Evolutionary conservation across 2,329 filamentous ascomycete species (phyloP).

Genomic region (Aspergillus niger): DNA sequence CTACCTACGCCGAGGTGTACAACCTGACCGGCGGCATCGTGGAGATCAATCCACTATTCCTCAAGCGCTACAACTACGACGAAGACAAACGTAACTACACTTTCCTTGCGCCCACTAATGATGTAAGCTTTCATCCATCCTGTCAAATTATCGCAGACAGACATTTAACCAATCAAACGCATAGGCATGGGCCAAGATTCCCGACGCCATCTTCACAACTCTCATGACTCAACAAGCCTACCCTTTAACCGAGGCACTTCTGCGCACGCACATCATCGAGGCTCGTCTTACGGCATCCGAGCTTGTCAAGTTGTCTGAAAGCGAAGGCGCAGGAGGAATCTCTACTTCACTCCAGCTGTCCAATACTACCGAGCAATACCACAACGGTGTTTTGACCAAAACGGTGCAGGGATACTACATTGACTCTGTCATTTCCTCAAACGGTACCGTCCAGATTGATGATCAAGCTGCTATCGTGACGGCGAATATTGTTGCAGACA

Average conservation of each 20-base stretch:
- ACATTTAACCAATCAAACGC: too few relatives aligned
- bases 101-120: background rate
- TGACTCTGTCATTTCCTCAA: background rate
- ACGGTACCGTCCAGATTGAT: background rate
- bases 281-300: background rate
- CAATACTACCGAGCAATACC: background rate
- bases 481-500: background rate
- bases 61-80: slow-evolving; percentile 1
- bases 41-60: background rate
- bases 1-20: background rate
- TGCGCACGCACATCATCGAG: slow-evolving; percentile 3
- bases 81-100: slow-evolving; percentile 3
- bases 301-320: background rate
- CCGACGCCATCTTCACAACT: background rate
- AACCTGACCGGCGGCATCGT: slow-evolving; percentile 1
- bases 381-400: background rate
- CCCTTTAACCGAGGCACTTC: background rate
- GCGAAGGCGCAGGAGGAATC: background rate
- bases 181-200: too few relatives aligned
- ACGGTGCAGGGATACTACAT: background rate
- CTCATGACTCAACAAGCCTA: slow-evolving; percentile 1
- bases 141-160: too few relatives aligned
- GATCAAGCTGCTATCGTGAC: background rate
- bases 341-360: background rate
- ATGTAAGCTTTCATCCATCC: background rate